phyloP scores from a whole-genome alignment of 176 grass and related monocot genomes.

The Microstegium vimineum region DNA sequence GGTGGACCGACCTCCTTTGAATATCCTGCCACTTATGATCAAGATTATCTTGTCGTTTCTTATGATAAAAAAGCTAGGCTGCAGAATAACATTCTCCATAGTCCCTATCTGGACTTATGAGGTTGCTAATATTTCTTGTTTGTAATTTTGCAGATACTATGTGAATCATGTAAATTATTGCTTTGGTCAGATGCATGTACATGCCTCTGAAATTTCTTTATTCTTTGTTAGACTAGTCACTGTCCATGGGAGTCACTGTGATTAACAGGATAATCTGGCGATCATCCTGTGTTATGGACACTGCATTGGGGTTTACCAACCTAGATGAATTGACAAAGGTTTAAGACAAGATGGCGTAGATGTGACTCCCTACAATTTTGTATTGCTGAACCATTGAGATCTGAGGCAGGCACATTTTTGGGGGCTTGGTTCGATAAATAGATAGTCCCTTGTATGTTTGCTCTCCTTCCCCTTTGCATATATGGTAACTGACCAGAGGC shows the following conservation, averaged over 20 bases:
- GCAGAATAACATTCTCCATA: neutral
- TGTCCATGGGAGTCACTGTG: constrained; percentile 10
- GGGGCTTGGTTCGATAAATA: constrained; percentile 42
- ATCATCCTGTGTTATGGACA: constrained; percentile 13
- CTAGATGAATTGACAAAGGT: neutral
- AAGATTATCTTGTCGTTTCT: neutral
- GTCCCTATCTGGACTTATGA: neutral
- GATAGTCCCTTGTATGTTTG: constrained; percentile 23
- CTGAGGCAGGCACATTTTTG: constrained; percentile 49
- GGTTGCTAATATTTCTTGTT: neutral
- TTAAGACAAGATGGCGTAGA: constrained; percentile 20
- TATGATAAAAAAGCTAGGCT: neutral
- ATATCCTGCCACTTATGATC: neutral
- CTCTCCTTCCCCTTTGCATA: neutral
- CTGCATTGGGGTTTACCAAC: constrained; percentile 1
- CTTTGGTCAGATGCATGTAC: constrained; percentile 44
- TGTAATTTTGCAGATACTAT: constrained; percentile 42
- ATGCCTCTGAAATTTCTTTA: constrained; percentile 40
- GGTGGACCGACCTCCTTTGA: neutral
- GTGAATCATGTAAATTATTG: constrained; percentile 60
- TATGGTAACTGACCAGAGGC: constrained; percentile 2
- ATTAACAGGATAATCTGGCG: constrained; percentile 25
- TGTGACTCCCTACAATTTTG: constrained; percentile 60
- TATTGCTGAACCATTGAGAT: constrained; percentile 29
- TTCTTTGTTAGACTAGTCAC: constrained; percentile 54